Percentiles rank a stretch among this genome's conserved stretches.
Evolutionary conservation across 331 rosid genomes (phyloP).

Genomic region (Ulmus americana): DNA sequence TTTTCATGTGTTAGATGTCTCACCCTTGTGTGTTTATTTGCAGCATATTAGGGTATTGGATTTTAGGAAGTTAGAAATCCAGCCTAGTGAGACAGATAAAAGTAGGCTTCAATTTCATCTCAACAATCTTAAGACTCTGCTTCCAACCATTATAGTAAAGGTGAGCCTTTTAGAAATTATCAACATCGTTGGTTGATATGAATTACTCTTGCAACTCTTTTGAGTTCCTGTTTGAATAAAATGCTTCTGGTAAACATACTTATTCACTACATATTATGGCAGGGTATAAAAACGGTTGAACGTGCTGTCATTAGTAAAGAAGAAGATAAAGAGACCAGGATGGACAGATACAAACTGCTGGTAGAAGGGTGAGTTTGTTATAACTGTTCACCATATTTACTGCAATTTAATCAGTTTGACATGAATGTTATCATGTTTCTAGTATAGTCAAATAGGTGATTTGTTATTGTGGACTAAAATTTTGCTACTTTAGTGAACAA

Average conservation of each 20-base stretch:
- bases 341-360: constrained; percentile 48
- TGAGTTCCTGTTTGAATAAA: constrained; percentile 9
- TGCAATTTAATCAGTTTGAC: background rate
- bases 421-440: background rate
- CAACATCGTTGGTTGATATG: constrained; percentile 15
- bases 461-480: background rate
- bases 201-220: background rate
- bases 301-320: constrained; percentile 65
- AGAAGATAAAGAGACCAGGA: constrained; percentile 33
- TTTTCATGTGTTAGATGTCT: constrained; percentile 11
- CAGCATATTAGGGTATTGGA: constrained; percentile 75
- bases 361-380: constrained; percentile 84
- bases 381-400: constrained; percentile 1
- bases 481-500: background rate
- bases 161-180: constrained; percentile 29
- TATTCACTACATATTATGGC: constrained; percentile 22
- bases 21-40: constrained; percentile 22
- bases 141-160: constrained; percentile 76
- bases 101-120: constrained; percentile 70
- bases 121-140: constrained; percentile 53
- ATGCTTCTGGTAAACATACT: background rate
- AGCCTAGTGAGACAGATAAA: constrained; percentile 49
- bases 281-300: constrained; percentile 77
- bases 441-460: background rate
- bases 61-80: constrained; percentile 53